phyloP scores from a whole-genome alignment of 148 eudicot species.

The Nepenthes gracilis region DNA sequence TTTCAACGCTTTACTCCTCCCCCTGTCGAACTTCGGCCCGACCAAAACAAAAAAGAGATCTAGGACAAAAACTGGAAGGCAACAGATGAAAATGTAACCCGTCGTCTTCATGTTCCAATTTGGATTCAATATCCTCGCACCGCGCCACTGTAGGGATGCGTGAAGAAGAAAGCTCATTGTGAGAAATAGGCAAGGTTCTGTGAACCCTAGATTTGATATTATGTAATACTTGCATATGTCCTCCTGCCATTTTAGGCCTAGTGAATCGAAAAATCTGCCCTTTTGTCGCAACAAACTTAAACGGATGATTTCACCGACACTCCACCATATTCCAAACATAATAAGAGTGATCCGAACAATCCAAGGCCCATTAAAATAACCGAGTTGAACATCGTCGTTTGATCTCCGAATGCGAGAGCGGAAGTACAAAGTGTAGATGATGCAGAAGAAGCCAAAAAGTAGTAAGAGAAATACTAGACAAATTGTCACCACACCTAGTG shows the following conservation, averaged over 20 bases:
- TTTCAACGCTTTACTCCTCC: conserved; percentile 13
- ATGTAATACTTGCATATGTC: conserved; percentile 82
- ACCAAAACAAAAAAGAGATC: conserved; percentile 49
- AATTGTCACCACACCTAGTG: conserved; percentile 96
- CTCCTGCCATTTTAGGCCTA: conserved; percentile 61
- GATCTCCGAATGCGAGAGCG: conserved; percentile 42
- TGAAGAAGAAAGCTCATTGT: conserved; percentile 67
- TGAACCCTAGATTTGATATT: conserved; percentile 77
- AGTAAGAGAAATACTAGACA: conserved; percentile 56
- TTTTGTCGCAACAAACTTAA: conserved; percentile 50
- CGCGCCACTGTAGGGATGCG: conserved; percentile 60
- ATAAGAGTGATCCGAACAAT: conserved; percentile 53
- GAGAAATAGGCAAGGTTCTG: conserved; percentile 87
- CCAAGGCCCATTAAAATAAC: conserved; percentile 93
- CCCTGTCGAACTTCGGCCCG: conserved; percentile 37
- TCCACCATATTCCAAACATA: conserved; percentile 76
- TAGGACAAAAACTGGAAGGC: conserved; percentile 63
- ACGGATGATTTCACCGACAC: conserved; percentile 62
- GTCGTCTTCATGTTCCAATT: conserved; percentile 73
- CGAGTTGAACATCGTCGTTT: conserved; percentile 31
- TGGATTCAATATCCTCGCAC: conserved; percentile 38
- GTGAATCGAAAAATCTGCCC: conserved; percentile 36
- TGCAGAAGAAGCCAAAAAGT: conserved; percentile 65
- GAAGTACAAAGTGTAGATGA: conserved; percentile 62
- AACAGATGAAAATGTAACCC: conserved; percentile 51